Conservation (phyloP, 2,329 filamentous ascomycete genomes). For the Cladophialophora exuberans region DNA sequence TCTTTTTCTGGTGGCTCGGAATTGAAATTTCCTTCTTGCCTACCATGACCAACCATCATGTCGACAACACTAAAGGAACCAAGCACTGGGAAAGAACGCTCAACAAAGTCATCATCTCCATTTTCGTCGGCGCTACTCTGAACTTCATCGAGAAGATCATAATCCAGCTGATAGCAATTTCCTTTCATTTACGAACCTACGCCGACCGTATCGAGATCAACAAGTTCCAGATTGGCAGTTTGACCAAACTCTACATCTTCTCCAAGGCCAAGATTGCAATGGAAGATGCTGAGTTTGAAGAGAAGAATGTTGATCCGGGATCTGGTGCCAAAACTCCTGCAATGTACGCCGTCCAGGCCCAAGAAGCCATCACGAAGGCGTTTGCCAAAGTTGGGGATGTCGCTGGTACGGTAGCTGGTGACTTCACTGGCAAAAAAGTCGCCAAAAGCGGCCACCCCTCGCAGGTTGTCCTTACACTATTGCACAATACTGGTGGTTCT, state of each 20-base stretch:
- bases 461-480: slow-evolving; percentile 79
- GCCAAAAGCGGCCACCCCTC: slow-evolving; percentile 75
- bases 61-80: slow-evolving; percentile 55
- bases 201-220: slow-evolving; percentile 88
- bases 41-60: slow-evolving; percentile 71
- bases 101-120: slow-evolving; percentile 81
- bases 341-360: slow-evolving; percentile 67
- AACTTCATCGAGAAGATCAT: slow-evolving; percentile 92
- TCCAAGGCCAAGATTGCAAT: slow-evolving; percentile 67
- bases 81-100: slow-evolving; percentile 74
- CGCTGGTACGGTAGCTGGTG: slow-evolving; percentile 82
- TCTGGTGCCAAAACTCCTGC: slow-evolving; percentile 76
- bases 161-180: slow-evolving; percentile 92
- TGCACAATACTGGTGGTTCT: slow-evolving; percentile 71
- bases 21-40: slow-evolving; percentile 84
- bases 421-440: slow-evolving; percentile 78
- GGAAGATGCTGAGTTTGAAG: slow-evolving; percentile 76
- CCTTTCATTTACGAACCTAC: slow-evolving; percentile 89
- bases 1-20: slow-evolving; percentile 92
- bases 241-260: slow-evolving; percentile 67
- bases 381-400: slow-evolving; percentile 82
- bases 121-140: slow-evolving; percentile 78
- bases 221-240: slow-evolving; percentile 79
- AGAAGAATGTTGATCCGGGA: slow-evolving; percentile 51
- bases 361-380: slow-evolving; percentile 74